phyloP scores from a whole-genome alignment of 2,329 filamentous ascomycete genomes.

The Sclerotinia spermophila region DNA sequence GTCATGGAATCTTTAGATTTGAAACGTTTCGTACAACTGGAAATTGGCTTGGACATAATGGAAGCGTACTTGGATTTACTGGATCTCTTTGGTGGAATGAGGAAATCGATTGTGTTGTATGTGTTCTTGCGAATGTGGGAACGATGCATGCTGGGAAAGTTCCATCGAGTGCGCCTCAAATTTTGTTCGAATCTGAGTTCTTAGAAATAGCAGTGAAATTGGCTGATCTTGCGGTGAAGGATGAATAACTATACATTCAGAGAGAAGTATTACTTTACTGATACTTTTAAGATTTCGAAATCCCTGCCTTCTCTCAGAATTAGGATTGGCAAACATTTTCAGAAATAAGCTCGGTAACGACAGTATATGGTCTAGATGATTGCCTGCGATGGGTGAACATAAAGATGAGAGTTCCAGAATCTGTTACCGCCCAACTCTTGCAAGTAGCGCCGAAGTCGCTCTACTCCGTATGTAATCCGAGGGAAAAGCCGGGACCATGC shows the following conservation, averaged over 20 bases:
- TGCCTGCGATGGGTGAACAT: too few relatives aligned
- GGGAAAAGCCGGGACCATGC: too few relatives aligned
- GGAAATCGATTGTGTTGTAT: constrained; percentile 19
- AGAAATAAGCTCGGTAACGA: too few relatives aligned
- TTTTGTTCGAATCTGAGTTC: constrained; percentile 14
- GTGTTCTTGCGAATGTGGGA: constrained; percentile 23
- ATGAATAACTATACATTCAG: neutral
- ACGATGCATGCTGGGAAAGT: constrained; percentile 22
- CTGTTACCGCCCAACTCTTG: too few relatives aligned
- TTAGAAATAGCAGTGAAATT: constrained; percentile 14
- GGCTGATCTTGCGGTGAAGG: neutral
- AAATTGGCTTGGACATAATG: constrained; percentile 22
- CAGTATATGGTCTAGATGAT: too few relatives aligned
- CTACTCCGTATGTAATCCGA: too few relatives aligned
- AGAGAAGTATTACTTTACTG: neutral
- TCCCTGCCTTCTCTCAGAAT: neutral
- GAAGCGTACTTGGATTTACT: constrained; percentile 23
- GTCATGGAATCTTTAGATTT: constrained; percentile 20
- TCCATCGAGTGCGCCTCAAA: constrained; percentile 8
- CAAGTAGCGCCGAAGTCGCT: too few relatives aligned
- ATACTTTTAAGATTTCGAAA: neutral
- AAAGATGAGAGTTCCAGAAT: too few relatives aligned
- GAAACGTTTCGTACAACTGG: neutral
- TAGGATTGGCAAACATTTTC: too few relatives aligned
- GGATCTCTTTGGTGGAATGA: constrained; percentile 21